Evolutionary conservation across 164 flowering plant genomes (phyloP), one percentile per base, ranked within the genome.

Genomic region (Nymphaea colorata): DNA sequence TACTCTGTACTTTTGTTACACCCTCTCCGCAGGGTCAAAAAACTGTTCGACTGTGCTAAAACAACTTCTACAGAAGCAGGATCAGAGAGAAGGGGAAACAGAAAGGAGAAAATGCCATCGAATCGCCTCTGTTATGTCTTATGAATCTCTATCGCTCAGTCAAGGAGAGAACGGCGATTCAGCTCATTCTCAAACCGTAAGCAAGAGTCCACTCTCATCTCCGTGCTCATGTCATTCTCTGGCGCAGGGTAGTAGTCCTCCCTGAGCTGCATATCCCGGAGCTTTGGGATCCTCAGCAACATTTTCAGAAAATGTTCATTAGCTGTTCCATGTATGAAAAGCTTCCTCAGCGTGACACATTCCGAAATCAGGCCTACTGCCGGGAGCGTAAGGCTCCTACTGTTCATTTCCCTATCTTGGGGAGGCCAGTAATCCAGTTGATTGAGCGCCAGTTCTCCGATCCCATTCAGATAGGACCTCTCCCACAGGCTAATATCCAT

Each of bases 211-310:
- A 76, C 84, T 68, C 99, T 85, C 99, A 94, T 91, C 78, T 94
- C 98, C 0, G 98, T 88, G 65, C 92, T 89, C 93, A 85, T 91
- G 70, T 94, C 99, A 66, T 87, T 84, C 69, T 91, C 99, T 0
- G 99, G 99, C n/a, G 99, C 99, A 0, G 99, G 99, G 70, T 90
- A 95, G 63, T 95, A 92, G 68, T 95, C 99, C 72, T 81, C 91
- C 70, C 98, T 81, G 65, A 95, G 74, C 78, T 92, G 99, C 25
- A 87, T 90, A 72, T 95, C 97, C 64, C 99, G 84, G 18, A 90
- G 78, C 42, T 81, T 79, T 0, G 82, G 85, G 3, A 86, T 90
- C 3, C 60, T 69, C n/a, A 77, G 84, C 5, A 91, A 72, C 72
- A 90, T 82, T 68, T 5, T 84, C 85, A 95, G 70, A 76, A 90